Evolutionary conservation across 1,284 basidiomycete genomes (phyloP), one percentile per base, ranked within the genome.

Genomic region (Amylostereum chailletii): DNA sequence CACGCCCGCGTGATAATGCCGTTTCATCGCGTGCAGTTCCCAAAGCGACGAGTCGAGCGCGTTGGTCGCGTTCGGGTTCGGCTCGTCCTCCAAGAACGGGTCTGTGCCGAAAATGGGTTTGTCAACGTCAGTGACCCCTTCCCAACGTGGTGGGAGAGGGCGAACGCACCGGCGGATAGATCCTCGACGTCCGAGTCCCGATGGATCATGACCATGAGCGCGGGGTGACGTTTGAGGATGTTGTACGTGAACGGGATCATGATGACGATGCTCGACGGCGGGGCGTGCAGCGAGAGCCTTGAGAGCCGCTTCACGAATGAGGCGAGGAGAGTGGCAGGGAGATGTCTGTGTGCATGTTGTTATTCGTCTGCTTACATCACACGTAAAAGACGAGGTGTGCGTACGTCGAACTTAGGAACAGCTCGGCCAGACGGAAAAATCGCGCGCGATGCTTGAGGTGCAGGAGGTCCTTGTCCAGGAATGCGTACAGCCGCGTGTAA

Each of bases 231-330:
- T 65, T 96, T 97, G 61, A 99, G 80, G 49, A 95, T 72, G 65
- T 99, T 99, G 72, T 98, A 99, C 6, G 86, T 83, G 67, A 99
- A 92, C 0, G 96, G 94, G 33, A 99, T 82, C 55, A 92, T 74
- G 69, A 93, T 87, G 51, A 99, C 79, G 34, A 94, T 84, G 1
- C 90, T 95, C 2, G 93, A 85, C 1, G 95, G 94, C 0, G 94
- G 89, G 0, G 94, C 92, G 37, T 73, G 74, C 8, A 99, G 76
- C 4, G 90, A 86, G 2, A 97, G 74, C 4, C 90, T 79, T 1
- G 93, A 81, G 26, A 99, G 76, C 3, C 92, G 84, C 67, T 99
- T 99, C 58, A 95, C 76, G 66, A 99, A 99, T 0, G 93, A 92
- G 2, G 95, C 95, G 7, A 99, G 77, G 32, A 99, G 75, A 2